phyloP scores from a whole-genome alignment of 495 filamentous ascomycete genomes.

The Evernia prunastri region DNA sequence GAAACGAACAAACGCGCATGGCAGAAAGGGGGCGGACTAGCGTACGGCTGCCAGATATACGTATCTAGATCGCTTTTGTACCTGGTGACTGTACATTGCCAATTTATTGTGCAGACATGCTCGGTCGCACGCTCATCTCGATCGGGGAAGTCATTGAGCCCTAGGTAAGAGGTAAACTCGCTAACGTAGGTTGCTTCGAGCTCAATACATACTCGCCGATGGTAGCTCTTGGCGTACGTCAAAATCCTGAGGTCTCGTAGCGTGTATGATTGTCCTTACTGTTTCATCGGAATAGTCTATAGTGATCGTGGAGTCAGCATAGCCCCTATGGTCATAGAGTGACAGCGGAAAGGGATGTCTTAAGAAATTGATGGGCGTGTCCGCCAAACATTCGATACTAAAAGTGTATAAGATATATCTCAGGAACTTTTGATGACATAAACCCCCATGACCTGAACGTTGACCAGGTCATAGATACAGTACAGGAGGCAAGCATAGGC shows the following conservation, averaged over 20 bases:
- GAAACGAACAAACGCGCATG: constrained; percentile 5
- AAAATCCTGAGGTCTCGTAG: background rate
- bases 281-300: background rate
- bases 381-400: too few relatives aligned
- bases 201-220: background rate
- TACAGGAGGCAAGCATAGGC: background rate
- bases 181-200: background rate
- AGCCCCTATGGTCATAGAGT: background rate
- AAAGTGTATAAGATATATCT: too few relatives aligned
- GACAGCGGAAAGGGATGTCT: too few relatives aligned
- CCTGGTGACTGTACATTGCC: constrained; percentile 6
- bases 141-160: background rate
- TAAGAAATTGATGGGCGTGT: too few relatives aligned
- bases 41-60: constrained; percentile 14
- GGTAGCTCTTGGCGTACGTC: background rate
- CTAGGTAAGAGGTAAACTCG: background rate
- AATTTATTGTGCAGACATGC: background rate
- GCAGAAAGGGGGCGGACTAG: constrained; percentile 1
- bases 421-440: too few relatives aligned
- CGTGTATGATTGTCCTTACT: background rate
- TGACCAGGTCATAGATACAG: background rate
- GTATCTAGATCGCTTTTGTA: constrained; percentile 16
- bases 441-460: too few relatives aligned
- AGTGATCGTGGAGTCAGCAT: background rate
- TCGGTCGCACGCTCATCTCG: background rate